Percentiles rank a stretch among this genome's conserved stretches.
These are phyloP conservation scores for Venturia nashicola DNA, from an alignment of 2,329 filamentous ascomycete genomes.

Conservation along the genomic window DNA sequence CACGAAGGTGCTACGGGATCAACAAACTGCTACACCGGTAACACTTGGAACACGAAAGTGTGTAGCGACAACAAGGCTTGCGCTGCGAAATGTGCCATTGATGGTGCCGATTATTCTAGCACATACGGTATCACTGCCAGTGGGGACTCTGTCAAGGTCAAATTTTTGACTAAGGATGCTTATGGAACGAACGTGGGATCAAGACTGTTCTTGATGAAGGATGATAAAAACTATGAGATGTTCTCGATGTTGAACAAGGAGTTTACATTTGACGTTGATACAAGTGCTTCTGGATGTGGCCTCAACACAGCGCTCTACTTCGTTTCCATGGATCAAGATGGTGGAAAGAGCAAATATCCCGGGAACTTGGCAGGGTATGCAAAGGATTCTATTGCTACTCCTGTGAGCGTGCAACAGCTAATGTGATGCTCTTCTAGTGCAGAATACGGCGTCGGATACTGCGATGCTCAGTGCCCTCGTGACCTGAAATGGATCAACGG, in stretches of 20 bases:
- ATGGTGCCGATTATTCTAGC: conserved; percentile 29
- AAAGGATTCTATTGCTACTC: background rate
- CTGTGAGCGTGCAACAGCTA: background rate
- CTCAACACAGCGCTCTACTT: conserved; percentile 62
- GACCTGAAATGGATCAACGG: conserved; percentile 43
- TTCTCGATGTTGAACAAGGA: conserved; percentile 29
- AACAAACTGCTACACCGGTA: conserved; percentile 35
- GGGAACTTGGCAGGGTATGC: conserved; percentile 30
- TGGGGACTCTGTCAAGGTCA: conserved; percentile 40
- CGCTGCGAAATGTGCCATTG: conserved; percentile 29
- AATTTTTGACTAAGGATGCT: conserved; percentile 43
- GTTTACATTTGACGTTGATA: conserved; percentile 30
- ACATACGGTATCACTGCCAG: conserved; percentile 39
- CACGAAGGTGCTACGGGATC: conserved; percentile 32
- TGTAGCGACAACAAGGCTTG: conserved; percentile 27
- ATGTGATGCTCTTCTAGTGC: conserved; percentile 21
- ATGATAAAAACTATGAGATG: conserved; percentile 28
- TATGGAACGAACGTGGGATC: conserved; percentile 30
- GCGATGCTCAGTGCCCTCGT: conserved; percentile 30
- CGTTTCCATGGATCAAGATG: conserved; percentile 49
- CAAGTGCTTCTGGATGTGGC: conserved; percentile 55
- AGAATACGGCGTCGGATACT: conserved; percentile 48
- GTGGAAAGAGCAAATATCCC: conserved; percentile 39
- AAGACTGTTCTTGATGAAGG: conserved; percentile 30
- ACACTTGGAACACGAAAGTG: conserved; percentile 28